Conservation (phyloP, 2,329 filamentous ascomycete genomes). For the Diaporthe sp. region DNA sequence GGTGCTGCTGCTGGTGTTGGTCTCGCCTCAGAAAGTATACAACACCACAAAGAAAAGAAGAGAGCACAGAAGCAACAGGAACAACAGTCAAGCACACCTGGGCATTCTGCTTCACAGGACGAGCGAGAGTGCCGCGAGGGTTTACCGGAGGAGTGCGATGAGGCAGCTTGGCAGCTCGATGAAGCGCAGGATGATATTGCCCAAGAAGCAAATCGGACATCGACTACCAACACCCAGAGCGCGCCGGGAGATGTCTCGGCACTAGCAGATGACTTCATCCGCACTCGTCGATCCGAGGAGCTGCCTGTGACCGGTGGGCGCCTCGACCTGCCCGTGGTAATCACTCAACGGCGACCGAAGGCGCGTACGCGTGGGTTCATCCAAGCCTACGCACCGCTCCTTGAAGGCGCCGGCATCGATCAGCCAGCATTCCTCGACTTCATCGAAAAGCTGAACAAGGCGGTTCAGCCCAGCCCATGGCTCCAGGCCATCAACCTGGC, state of each 20-base stretch:
- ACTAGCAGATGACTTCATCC: conserved; percentile 35
- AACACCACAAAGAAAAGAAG: conserved; percentile 44
- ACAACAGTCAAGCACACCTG: not conserved
- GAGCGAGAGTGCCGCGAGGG: not conserved
- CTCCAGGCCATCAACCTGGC: conserved; percentile 59
- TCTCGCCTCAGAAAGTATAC: conserved; percentile 42
- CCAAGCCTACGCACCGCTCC: conserved; percentile 65
- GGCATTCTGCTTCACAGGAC: not conserved
- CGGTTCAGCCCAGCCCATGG: conserved; percentile 52
- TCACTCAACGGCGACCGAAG: conserved; percentile 66
- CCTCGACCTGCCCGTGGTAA: conserved; percentile 62
- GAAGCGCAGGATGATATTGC: conserved; percentile 38
- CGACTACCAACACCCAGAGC: not conserved
- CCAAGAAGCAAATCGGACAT: not conserved
- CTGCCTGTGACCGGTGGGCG: not conserved
- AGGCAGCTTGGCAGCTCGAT: conserved; percentile 37
- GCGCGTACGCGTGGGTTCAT: conserved; percentile 64
- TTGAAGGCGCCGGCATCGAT: conserved; percentile 61
- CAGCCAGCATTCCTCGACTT: conserved; percentile 64
- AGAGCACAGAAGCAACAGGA: conserved; percentile 28
- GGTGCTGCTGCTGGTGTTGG: conserved; percentile 43
- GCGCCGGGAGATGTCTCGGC: not conserved
- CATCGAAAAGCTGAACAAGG: conserved; percentile 60
- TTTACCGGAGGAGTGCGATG: conserved; percentile 9
- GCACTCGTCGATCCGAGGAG: conserved; percentile 9